Base-by-base conservation (phyloP, 2,329 filamentous ascomycete species). In the Colletotrichum brevisporum region DNA sequence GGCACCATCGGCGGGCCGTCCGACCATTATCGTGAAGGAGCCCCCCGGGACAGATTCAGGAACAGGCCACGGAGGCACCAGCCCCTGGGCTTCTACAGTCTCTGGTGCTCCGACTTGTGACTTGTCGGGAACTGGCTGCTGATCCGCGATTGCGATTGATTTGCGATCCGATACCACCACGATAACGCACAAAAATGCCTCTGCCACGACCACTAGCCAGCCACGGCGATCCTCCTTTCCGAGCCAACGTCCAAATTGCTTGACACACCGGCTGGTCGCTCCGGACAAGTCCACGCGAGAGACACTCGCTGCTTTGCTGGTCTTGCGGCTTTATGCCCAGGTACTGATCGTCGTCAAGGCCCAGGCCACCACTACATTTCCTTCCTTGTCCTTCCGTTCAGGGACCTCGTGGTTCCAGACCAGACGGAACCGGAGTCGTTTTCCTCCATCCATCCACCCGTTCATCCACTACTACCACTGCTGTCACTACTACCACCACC, bases 71-170 rank as follows among this genome's bases (percentile, higher is more conserved):
- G 45, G 50, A 66, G 56, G 51, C 51, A 31, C 63, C 50, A 61
- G 36, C 51, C 67, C 51, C 56, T 52, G 43, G 48, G 48, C 10
- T 6, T 12, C 16, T 15, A 48, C 56, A 24, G 50, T 55, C 31
- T 36, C 8, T 36, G 10, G 31, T 36, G 31, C 4, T 24, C 21
- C 31, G 31, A 36, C 31, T 12, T 36, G 43, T 21, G 67, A 52
- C 55, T 27, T 59, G 53, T 69, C 62, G 56, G 50, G 39, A 55
- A 56, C 51, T 41, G 43, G 51, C 39, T 41, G 55, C 36, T 61
- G 62, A 69, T 69, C 50, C 55, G 13, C 56, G 62, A 67, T 63
- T 47, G 12, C 59, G 59, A 61, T 69, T 61, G 59, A 61, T 69
- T 61, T 47, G 55, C 51, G 51, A 61, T 65, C 50, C 55, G 55